Percentiles rank a stretch among this genome's conserved stretches.
Evolutionary conservation across 352 stramenopile species (phyloP).

Genomic region (Globisporangium camurandrum): DNA sequence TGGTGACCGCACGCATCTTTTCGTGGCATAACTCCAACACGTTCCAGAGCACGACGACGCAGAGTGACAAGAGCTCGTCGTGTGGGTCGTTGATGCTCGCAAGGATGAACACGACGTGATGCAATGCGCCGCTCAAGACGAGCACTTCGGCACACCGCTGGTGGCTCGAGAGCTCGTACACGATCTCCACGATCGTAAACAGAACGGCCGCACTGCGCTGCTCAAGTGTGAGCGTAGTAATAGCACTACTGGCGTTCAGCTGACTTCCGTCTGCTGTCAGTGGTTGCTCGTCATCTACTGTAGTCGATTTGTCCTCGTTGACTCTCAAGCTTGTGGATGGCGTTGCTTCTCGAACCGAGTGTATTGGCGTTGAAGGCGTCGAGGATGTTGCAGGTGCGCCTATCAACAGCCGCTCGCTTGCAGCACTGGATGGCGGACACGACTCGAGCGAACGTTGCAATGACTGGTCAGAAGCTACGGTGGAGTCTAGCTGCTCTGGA

Average conservation of each 20-base stretch:
- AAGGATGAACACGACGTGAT: constrained; percentile 65
- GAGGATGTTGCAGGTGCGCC: constrained; percentile 8
- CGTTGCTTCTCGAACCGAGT: constrained; percentile 2
- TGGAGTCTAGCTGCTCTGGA: no score
- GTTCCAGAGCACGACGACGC: constrained; percentile 70
- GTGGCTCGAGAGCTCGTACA: constrained; percentile 60
- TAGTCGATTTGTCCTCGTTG: background rate
- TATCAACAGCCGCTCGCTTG: background rate
- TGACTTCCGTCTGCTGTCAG: background rate
- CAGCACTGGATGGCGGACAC: background rate
- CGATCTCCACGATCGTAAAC: constrained; percentile 53
- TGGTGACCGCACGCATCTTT: constrained; percentile 31
- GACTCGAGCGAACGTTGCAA: background rate
- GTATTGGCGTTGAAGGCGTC: constrained; percentile 2
- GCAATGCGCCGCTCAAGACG: constrained; percentile 49
- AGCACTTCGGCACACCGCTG: constrained; percentile 61
- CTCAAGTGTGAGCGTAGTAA: background rate
- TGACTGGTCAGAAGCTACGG: no score
- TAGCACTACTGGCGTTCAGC: background rate
- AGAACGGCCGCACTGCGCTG: constrained; percentile 24
- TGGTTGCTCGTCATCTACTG: background rate
- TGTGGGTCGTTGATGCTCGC: constrained; percentile 39
- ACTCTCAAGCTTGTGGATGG: background rate
- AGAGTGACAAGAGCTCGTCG: constrained; percentile 65
- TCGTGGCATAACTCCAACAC: constrained; percentile 59